Evolutionary conservation across 2,329 filamentous ascomycete species (phyloP).

Genomic region (Aspergillus neoniger): DNA sequence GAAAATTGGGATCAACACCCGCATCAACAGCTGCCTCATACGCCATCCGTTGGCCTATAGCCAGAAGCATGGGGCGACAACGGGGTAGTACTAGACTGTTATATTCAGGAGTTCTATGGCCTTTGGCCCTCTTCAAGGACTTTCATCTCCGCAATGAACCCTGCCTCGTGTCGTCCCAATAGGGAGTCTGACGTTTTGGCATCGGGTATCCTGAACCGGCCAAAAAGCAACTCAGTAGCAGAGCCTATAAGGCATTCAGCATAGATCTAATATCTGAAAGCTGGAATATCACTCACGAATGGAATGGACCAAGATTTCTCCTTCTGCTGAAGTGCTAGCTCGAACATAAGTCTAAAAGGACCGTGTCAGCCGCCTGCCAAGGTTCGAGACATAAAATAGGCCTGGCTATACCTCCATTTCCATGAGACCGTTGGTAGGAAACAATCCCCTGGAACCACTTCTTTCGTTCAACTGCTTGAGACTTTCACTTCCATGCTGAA

Average conservation of each 20-base stretch:
- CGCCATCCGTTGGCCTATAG: slow-evolving; percentile 26
- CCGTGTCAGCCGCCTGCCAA: not conserved
- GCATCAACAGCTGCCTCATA: slow-evolving; percentile 23
- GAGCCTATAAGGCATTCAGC: slow-evolving; percentile 18
- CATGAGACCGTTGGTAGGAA: slow-evolving; percentile 17
- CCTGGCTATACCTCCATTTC: slow-evolving; percentile 10
- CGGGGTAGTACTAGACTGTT: slow-evolving; percentile 21
- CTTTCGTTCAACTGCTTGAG: slow-evolving; percentile 13
- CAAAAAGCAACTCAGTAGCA: slow-evolving; percentile 26
- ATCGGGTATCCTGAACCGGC: slow-evolving; percentile 23
- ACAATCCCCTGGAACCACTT: slow-evolving; percentile 20
- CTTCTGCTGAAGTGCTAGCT: slow-evolving; percentile 19
- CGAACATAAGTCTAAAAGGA: slow-evolving; percentile 9
- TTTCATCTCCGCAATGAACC: slow-evolving; percentile 12
- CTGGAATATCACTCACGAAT: slow-evolving; percentile 20
- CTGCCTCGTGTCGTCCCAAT: slow-evolving; percentile 22
- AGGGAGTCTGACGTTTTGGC: slow-evolving; percentile 12
- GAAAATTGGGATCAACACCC: slow-evolving; percentile 10
- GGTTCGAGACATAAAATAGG: not conserved
- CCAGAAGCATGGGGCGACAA: slow-evolving; percentile 20
- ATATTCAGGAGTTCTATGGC: slow-evolving; percentile 19
- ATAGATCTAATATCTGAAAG: not conserved
- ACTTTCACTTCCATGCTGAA: slow-evolving; percentile 11
- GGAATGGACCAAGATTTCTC: slow-evolving; percentile 19
- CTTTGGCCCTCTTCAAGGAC: not conserved